Evolutionary conservation across 176 grass and related monocot species (phyloP), one percentile per base, ranked within the genome.

Genomic region (Neostapfia colusana): DNA sequence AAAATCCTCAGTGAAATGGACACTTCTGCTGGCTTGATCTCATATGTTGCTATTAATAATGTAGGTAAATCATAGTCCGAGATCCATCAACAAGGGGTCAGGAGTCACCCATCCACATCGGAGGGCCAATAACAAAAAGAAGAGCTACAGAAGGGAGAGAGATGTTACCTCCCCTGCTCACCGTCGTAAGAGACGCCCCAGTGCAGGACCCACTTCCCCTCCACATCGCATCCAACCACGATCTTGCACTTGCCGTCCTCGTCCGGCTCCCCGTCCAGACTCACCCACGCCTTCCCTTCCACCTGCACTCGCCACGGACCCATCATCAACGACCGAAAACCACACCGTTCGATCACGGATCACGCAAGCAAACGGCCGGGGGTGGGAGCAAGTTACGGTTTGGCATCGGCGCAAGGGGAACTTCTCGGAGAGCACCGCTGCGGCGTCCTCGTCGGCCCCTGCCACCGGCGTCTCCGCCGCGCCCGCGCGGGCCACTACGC

Each of bases 171-270:
- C 62, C 55, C 81, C 25, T 59, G 62, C 59, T 92, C 86, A 74
- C 91, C 89, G 11, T 70, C 65, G 41, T 90, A 90, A 54, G 87
- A 88, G 31, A 99, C 89, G 26, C 95, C 95, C 95, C 95, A 99
- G 66, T 99, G 95, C 14, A 95, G 46, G 70, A 84, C 63, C 95
- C 91, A 95, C 82, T 90, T 95, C 50, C 89, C 95, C 45, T 60
- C 65, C 1, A 99, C 70, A 57, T 88, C 86, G 65, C 91, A 99
- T 6, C 89, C 87, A 65, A 99, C 76, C 48, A 81, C 82, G 50
- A 99, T 17, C 82, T 74, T 82, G 87, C 85, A 95, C 70, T 79
- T 92, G 21, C 84, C 85, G 12, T 67, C 82, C 31, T 74, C 67
- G 38, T 88, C 89, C 40, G 83, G 87, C 48, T 83, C 64, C 37